Percentiles rank a stretch among this genome's conserved stretches.
phyloP scores from a whole-genome alignment of 768 basidiomycete species.

The Boletus sp. region DNA sequence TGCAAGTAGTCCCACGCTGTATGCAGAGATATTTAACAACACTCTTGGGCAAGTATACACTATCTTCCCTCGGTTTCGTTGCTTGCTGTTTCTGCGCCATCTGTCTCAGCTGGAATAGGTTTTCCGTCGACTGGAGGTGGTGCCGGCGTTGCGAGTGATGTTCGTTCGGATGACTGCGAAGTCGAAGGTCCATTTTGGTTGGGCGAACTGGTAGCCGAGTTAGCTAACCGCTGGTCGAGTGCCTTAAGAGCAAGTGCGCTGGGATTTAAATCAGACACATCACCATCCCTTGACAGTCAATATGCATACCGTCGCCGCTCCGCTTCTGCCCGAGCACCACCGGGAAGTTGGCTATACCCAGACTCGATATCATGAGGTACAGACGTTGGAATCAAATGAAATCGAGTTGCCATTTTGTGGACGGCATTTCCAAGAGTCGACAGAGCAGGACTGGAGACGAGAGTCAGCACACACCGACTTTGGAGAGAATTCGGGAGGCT shows the following conservation, averaged over 20 bases:
- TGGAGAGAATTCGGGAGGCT: slow-evolving; percentile 31
- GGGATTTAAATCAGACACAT: slow-evolving; percentile 12
- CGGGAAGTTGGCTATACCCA: slow-evolving; percentile 77
- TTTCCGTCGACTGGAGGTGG: slow-evolving; percentile 34
- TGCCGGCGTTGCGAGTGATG: slow-evolving; percentile 30
- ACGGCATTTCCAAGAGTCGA: slow-evolving; percentile 64
- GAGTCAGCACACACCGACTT: background rate
- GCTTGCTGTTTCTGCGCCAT: slow-evolving; percentile 14
- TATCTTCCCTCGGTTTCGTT: slow-evolving; percentile 25
- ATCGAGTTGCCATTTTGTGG: slow-evolving; percentile 60
- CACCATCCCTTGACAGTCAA: background rate
- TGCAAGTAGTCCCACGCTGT: slow-evolving; percentile 1
- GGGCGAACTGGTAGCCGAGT: slow-evolving; percentile 37
- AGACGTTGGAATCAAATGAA: slow-evolving; percentile 72
- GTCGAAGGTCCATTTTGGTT: slow-evolving; percentile 30
- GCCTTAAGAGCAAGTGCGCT: slow-evolving; percentile 97
- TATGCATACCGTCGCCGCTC: slow-evolving; percentile 81
- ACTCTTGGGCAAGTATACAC: slow-evolving; percentile 10
- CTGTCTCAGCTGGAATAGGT: slow-evolving; percentile 21
- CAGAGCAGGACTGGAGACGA: slow-evolving; percentile 60
- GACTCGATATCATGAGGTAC: slow-evolving; percentile 62
- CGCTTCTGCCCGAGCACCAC: slow-evolving; percentile 91
- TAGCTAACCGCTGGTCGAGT: slow-evolving; percentile 88
- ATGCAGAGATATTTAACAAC: slow-evolving; percentile 4
- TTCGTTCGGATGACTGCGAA: slow-evolving; percentile 27